Conservation (phyloP, 1,284 basidiomycete species). For the Mixia osmundae region DNA sequence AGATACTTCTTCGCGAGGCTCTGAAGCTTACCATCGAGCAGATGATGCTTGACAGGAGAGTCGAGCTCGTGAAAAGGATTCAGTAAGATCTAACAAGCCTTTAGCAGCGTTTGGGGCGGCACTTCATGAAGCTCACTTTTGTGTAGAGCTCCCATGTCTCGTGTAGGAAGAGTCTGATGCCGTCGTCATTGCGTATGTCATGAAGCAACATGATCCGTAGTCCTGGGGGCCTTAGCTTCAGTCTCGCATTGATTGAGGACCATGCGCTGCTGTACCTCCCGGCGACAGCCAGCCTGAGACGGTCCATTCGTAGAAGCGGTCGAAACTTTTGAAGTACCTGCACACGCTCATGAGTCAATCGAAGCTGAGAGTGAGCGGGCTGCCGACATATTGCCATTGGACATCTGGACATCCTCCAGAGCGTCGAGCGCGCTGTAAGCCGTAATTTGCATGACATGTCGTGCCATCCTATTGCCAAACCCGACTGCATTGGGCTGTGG, state of each 20-base stretch:
- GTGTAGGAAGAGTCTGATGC: conserved; percentile 65
- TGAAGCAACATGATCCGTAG: conserved; percentile 78
- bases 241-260: conserved; percentile 10
- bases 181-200: conserved; percentile 85
- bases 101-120: neutral
- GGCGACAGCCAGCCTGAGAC: conserved; percentile 82
- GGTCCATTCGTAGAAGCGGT: conserved; percentile 93
- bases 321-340: conserved; percentile 77
- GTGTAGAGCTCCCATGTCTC: conserved; percentile 89
- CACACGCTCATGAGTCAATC: conserved; percentile 3
- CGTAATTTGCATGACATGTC: conserved; percentile 89
- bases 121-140: conserved; percentile 37
- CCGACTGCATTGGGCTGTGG: conserved; percentile 5
- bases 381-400: conserved; percentile 57
- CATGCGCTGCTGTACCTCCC: conserved; percentile 39
- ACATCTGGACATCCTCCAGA: conserved; percentile 69
- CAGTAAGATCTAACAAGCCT: conserved; percentile 40
- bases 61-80: conserved; percentile 86
- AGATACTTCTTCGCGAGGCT: conserved; percentile 68
- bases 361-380: neutral
- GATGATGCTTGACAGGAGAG: conserved; percentile 45
- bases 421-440: conserved; percentile 78
- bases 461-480: conserved; percentile 13
- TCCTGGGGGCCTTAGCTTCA: conserved; percentile 29
- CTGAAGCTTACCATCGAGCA: conserved; percentile 59